Percentiles rank a stretch among this genome's conserved stretches.
phyloP scores from a whole-genome alignment of 208 protist genomes.

The Leishmania mexicana region DNA sequence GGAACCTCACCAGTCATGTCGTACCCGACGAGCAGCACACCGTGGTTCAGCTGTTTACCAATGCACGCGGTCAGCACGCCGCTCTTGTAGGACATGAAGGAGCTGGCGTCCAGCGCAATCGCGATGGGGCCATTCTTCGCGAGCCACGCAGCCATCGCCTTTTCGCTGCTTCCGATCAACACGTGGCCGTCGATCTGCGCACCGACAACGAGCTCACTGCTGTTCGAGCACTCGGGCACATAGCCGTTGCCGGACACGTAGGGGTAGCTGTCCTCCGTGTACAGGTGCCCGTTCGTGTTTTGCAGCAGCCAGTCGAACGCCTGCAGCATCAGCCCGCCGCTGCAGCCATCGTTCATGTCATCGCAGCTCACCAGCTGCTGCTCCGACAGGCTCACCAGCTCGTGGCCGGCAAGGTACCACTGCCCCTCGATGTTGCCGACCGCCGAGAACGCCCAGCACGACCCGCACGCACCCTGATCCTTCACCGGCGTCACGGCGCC shows the following conservation, averaged over 20 bases:
- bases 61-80: slow-evolving; percentile 63
- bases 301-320: slow-evolving; percentile 77
- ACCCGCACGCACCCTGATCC: slow-evolving; percentile 94
- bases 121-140: slow-evolving; percentile 74
- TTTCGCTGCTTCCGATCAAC: slow-evolving; percentile 66
- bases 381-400: slow-evolving; percentile 86
- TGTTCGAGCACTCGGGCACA: background rate
- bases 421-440: slow-evolving; percentile 74
- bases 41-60: slow-evolving; percentile 62
- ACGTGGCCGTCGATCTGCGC: slow-evolving; percentile 63
- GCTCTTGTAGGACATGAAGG: slow-evolving; percentile 56
- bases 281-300: slow-evolving; percentile 65
- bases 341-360: slow-evolving; percentile 70
- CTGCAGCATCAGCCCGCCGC: slow-evolving; percentile 85
- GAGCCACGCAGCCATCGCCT: slow-evolving; percentile 62
- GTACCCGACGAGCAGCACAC: slow-evolving; percentile 82
- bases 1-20: slow-evolving; percentile 38
- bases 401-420: slow-evolving; percentile 55
- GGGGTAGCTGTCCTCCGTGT: slow-evolving; percentile 80
- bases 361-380: slow-evolving; percentile 95
- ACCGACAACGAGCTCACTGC: slow-evolving; percentile 36
- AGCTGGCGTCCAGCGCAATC: slow-evolving; percentile 84
- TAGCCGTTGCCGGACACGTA: background rate
- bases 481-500: slow-evolving; percentile 93
- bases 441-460: slow-evolving; percentile 95